Conservation (phyloP, 495 filamentous ascomycete genomes). For the Cairneyella variabilis region DNA sequence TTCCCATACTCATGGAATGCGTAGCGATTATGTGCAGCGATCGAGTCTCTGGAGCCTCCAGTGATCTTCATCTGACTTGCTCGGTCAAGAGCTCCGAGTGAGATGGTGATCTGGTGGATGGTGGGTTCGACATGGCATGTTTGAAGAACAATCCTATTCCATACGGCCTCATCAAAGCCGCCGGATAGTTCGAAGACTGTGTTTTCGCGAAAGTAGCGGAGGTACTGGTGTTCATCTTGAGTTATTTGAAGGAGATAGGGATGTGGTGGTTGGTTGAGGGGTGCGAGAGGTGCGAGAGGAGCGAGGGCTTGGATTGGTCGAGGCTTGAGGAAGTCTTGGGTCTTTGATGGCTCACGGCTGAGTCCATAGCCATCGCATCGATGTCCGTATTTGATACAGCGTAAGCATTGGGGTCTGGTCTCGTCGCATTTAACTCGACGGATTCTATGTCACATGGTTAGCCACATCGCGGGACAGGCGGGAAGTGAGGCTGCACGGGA, state of each 20-base stretch:
- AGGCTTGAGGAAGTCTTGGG: too few relatives aligned
- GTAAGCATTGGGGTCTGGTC: conserved; percentile 21
- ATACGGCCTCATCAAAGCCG: neutral
- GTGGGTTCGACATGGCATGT: neutral
- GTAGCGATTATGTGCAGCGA: neutral
- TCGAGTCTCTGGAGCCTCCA: neutral
- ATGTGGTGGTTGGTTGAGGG: neutral
- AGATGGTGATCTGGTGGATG: neutral
- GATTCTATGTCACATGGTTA: neutral
- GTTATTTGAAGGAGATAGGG: neutral
- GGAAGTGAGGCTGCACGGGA: neutral
- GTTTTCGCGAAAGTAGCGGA: neutral
- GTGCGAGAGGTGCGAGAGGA: neutral
- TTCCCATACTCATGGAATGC: neutral
- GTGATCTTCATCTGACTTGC: neutral
- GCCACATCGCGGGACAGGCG: too few relatives aligned
- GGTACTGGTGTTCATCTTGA: conserved; percentile 1
- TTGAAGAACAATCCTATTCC: conserved; percentile 6
- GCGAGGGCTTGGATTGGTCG: neutral
- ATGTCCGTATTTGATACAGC: neutral
- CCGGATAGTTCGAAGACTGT: neutral
- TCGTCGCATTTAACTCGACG: conserved; percentile 34
- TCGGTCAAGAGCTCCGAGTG: neutral
- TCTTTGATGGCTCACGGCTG: too few relatives aligned
- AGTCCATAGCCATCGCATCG: neutral